These are phyloP conservation scores for Cryoendolithus antarcticus DNA, from an alignment of 2,329 filamentous ascomycete species.

Conservation along the genomic window DNA sequence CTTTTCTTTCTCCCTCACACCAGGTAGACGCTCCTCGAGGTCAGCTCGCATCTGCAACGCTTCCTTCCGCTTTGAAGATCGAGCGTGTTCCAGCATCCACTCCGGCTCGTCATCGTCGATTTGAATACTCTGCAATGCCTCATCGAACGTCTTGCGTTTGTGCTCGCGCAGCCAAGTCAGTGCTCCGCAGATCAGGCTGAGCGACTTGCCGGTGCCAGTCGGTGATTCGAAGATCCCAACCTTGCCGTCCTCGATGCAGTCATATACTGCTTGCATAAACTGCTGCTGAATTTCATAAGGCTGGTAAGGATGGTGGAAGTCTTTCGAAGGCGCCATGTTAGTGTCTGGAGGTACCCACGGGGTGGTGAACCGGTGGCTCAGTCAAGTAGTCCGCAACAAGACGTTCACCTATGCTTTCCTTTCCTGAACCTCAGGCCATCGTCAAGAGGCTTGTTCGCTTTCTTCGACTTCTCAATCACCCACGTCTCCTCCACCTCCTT, in stretches of 20 bases:
- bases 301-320: slow-evolving; percentile 78
- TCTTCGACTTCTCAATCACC: slow-evolving; percentile 32
- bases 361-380: too few species aligned
- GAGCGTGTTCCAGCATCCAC: slow-evolving; percentile 73
- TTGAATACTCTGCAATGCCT: slow-evolving; percentile 35
- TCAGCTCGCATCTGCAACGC: slow-evolving; percentile 56
- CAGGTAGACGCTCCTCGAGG: slow-evolving; percentile 58
- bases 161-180: slow-evolving; percentile 79
- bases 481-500: slow-evolving; percentile 62
- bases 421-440: too few species aligned
- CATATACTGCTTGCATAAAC: slow-evolving; percentile 76
- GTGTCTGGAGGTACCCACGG: too few species aligned
- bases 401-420: too few species aligned
- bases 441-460: too few species aligned
- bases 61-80: slow-evolving; percentile 54
- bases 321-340: slow-evolving; percentile 15
- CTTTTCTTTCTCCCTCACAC: slow-evolving; percentile 48
- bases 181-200: slow-evolving; percentile 80
- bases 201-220: slow-evolving; percentile 77
- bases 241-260: slow-evolving; percentile 65
- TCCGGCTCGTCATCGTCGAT: slow-evolving; percentile 57
- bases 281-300: slow-evolving; percentile 79
- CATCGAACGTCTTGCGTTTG: slow-evolving; percentile 51
- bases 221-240: slow-evolving; percentile 85
- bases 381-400: too few species aligned